These are phyloP conservation scores for Fusarium transvaalense DNA, from an alignment of 2,329 filamentous ascomycete genomes.

Conservation along the genomic window DNA sequence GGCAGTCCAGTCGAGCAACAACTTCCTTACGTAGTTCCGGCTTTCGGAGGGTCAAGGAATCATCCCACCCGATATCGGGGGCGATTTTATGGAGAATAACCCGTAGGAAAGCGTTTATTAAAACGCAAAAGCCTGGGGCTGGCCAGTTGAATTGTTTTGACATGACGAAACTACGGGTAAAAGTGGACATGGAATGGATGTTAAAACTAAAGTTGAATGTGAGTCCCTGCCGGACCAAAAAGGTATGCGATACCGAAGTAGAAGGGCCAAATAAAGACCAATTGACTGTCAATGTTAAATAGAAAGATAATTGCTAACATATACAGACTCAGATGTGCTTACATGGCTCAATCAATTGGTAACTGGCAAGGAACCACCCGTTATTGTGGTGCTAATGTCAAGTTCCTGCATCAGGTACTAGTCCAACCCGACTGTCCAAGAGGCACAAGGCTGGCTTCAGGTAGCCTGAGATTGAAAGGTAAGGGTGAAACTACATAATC, in stretches of 20 bases:
- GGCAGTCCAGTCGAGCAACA: slow-evolving; percentile 10
- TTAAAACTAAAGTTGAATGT: slow-evolving; percentile 2
- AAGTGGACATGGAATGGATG: slow-evolving; percentile 11
- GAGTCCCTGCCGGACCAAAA: slow-evolving; percentile 1
- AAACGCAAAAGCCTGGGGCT: slow-evolving; percentile 13
- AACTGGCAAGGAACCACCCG: too few species aligned
- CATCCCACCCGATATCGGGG: slow-evolving; percentile 28
- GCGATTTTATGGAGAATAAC: neutral
- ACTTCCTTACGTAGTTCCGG: slow-evolving; percentile 13
- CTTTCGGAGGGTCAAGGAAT: slow-evolving; percentile 16
- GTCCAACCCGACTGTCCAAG: neutral
- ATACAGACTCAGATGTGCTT: too few species aligned
- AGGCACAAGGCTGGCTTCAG: neutral
- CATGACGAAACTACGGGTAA: slow-evolving; percentile 28
- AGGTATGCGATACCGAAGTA: slow-evolving; percentile 18
- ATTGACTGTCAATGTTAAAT: too few species aligned
- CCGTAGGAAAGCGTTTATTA: slow-evolving; percentile 24
- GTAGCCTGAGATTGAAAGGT: too few species aligned
- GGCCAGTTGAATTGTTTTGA: slow-evolving; percentile 14
- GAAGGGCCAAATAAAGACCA: neutral
- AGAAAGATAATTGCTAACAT: too few species aligned
- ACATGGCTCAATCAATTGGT: too few species aligned
- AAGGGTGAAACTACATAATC: too few species aligned
- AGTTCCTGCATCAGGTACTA: neutral
- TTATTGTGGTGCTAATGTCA: neutral